These are phyloP conservation scores for Taiozyma sp. DNA, from an alignment of 1,139 yeast genomes.

Conservation along the genomic window DNA sequence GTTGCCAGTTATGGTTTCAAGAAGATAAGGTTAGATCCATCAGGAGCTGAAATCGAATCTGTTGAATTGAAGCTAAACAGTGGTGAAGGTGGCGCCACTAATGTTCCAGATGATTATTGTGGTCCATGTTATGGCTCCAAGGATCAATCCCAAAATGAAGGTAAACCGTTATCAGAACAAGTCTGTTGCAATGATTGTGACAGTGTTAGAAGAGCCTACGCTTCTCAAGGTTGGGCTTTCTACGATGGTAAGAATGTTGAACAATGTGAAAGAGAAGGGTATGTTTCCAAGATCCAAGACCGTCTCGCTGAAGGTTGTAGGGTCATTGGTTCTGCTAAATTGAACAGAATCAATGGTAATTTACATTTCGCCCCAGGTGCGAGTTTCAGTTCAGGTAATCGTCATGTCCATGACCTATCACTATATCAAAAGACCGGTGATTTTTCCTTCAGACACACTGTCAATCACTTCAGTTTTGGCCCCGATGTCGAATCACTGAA, in stretches of 20 bases:
- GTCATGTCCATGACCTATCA: conserved; percentile 82
- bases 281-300: conserved; percentile 52
- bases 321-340: conserved; percentile 68
- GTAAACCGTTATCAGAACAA: conserved; percentile 29
- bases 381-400: conserved; percentile 42
- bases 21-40: conserved; percentile 53
- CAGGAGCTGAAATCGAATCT: conserved; percentile 37
- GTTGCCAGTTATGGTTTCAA: conserved; percentile 64
- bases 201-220: conserved; percentile 75
- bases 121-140: conserved; percentile 90
- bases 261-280: conserved; percentile 89
- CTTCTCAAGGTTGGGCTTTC: conserved; percentile 78
- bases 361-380: conserved; percentile 94
- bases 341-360: conserved; percentile 85
- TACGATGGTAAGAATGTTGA: conserved; percentile 79
- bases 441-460: conserved; percentile 59
- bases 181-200: conserved; percentile 85
- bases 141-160: conserved; percentile 53
- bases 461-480: conserved; percentile 85
- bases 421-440: conserved; percentile 53
- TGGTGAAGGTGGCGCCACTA: conserved; percentile 18
- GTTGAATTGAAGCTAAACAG: conserved; percentile 29
- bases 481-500: conserved; percentile 36
- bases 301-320: conserved; percentile 83
- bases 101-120: conserved; percentile 51